Evolutionary conservation across 75 land plant species (phyloP).

Genomic region (Gnetum montanum): DNA sequence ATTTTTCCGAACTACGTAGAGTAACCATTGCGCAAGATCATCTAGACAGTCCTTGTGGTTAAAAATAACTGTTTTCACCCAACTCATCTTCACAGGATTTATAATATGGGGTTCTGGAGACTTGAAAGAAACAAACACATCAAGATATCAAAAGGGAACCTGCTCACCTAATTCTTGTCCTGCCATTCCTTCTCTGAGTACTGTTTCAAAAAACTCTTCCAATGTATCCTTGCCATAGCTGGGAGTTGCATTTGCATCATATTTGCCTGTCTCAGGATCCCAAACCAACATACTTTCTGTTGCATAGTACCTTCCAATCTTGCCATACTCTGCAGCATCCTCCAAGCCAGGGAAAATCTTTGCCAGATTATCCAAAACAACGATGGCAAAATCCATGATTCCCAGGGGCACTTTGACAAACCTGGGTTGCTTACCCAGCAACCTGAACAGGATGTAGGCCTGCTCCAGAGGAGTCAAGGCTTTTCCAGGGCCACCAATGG

Average conservation of each 20-base stretch:
- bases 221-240: conserved; percentile 92
- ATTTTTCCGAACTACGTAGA: too few relatives aligned
- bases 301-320: conserved; percentile 95
- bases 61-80: too few relatives aligned
- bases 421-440: conserved; percentile 71
- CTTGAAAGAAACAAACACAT: too few relatives aligned
- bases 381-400: conserved; percentile 90
- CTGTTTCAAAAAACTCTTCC: conserved; percentile 84
- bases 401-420: conserved; percentile 89
- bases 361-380: conserved; percentile 65
- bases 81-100: too few relatives aligned
- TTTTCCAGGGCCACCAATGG: conserved; percentile 93
- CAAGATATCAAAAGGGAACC: conserved; percentile 35
- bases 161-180: conserved; percentile 99
- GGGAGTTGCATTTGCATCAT: conserved; percentile 87
- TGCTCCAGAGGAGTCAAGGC: conserved; percentile 94
- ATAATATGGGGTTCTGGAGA: too few relatives aligned
- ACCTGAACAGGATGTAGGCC: conserved; percentile 75
- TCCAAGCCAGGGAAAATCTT: conserved; percentile 73
- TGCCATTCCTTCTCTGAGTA: conserved; percentile 83
- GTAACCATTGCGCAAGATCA: too few relatives aligned
- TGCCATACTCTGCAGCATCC: conserved; percentile 95
- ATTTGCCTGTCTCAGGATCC: conserved; percentile 76
- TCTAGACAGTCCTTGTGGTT: too few relatives aligned
- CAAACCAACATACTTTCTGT: conserved; percentile 94